Evolutionary conservation across 1,284 basidiomycete species (phyloP), one percentile per base, ranked within the genome.

Genomic region (Ganoderma sinense): DNA sequence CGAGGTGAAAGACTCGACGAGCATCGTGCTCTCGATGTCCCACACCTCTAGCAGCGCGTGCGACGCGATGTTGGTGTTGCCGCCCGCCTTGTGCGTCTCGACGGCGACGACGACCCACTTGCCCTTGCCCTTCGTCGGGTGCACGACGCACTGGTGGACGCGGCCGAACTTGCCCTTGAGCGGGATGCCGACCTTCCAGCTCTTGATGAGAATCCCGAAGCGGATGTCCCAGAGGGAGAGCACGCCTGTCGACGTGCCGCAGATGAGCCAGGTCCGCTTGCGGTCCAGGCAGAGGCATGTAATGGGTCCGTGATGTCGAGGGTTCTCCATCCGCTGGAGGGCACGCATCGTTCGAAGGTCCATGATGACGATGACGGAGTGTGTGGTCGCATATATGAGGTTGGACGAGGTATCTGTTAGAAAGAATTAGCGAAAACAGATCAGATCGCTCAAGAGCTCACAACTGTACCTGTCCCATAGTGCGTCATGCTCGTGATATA

Each of bases 151-250:
- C 75, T 94, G 89, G 70, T 94, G 87, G 31, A 96, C 88, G 20
- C 88, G 85, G 2, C 84, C 86, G 16, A 84, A 83, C 62, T 82
- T 81, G 0, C 89, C 87, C 0, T 82, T 83, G 14, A 87, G 84
- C 0, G 90, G 84, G 13, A 85, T 84, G n/a, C 90, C 91, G 0
- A 91, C 90, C 72, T 90, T 89, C 97, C 97, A 98, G 63, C 90
- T 94, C 78, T 93, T 93, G 75, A 99, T 84, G 7, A 94, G 82
- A n/a, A 99, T 83, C 0, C 96, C 95, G 74, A 99, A 99, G 2
- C 97, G 91, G 64, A 97, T 88, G 82, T 99, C 97, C 97, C 97
- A 99, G 1, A 99, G 85, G 3, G 92, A 91, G 8, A 99, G 82
- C 11, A 92, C 88, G 5, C 97, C 97, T 1, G 88, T 89, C 2